Percentiles rank a stretch among this genome's conserved stretches.
These are phyloP conservation scores for Xylona heveae DNA, from an alignment of 495 filamentous ascomycete genomes.

Conservation along the genomic window DNA sequence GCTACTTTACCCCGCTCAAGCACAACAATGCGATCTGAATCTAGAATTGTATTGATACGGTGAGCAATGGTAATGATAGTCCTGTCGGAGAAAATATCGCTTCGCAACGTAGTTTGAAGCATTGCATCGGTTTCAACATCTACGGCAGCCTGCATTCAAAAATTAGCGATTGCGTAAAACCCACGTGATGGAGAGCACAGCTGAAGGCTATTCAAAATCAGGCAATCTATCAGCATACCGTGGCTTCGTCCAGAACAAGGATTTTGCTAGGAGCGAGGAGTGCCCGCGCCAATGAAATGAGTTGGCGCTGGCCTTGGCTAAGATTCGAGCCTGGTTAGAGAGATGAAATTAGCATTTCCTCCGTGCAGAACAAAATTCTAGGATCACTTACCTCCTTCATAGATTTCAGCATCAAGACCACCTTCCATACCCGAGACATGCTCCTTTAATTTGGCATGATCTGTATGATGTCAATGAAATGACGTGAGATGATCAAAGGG, in stretches of 20 bases:
- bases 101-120: conserved; percentile 44
- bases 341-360: conserved; percentile 16
- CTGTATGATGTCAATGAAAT: conserved; percentile 21
- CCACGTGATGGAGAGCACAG: conserved; percentile 2
- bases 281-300: conserved; percentile 81
- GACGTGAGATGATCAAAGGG: conserved; percentile 2
- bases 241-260: conserved; percentile 91
- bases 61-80: conserved; percentile 98
- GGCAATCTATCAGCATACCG: conserved; percentile 20
- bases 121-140: conserved; percentile 87
- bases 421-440: conserved; percentile 78
- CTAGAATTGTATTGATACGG: conserved; percentile 89
- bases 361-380: not conserved
- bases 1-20: conserved; percentile 41
- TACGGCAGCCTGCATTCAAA: conserved; percentile 44
- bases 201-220: conserved; percentile 1
- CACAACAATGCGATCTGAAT: conserved; percentile 79
- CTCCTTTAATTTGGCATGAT: conserved; percentile 83
- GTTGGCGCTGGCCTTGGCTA: conserved; percentile 76
- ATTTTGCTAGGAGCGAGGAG: conserved; percentile 93
- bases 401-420: conserved; percentile 68
- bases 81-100: conserved; percentile 53
- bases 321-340: conserved; percentile 38
- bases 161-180: too few relatives aligned
- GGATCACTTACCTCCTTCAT: conserved; percentile 67